A percentile compares a stretch with the other conserved stretches of the same genome.
Evolutionary conservation across 306 rosid species (phyloP).

Genomic region (Glycine latifolia): DNA sequence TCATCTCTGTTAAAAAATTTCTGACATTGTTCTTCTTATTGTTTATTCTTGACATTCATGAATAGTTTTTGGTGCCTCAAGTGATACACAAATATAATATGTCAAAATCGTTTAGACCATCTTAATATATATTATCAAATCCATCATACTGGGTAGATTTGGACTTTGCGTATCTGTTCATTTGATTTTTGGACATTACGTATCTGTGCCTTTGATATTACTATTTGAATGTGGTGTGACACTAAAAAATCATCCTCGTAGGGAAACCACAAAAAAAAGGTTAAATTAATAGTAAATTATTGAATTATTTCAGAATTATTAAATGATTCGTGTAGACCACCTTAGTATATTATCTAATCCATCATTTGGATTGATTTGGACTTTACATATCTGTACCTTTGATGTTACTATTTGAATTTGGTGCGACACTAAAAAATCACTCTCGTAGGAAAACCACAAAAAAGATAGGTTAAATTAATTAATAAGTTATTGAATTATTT

Average conservation of each 20-base stretch:
- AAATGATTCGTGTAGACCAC: not conserved
- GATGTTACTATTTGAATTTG: not conserved
- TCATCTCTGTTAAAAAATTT: no score
- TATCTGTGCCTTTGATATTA: not conserved
- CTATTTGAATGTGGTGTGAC: constrained; percentile 4
- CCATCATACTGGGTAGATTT: not conserved
- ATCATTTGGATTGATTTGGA: constrained; percentile 24
- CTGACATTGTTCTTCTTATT: no score
- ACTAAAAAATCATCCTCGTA: not conserved
- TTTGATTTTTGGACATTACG: not conserved
- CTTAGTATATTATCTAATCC: not conserved
- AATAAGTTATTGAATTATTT: not conserved
- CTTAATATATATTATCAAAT: not conserved
- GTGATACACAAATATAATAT: not conserved
- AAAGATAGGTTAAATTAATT: not conserved
- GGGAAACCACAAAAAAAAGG: constrained; percentile 8
- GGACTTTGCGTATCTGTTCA: not conserved
- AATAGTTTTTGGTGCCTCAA: not conserved
- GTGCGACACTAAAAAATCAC: not conserved
- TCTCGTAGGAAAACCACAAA: not conserved
- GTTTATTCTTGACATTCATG: not conserved
- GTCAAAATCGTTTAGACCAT: not conserved
- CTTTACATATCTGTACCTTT: not conserved
- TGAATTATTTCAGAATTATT: not conserved
- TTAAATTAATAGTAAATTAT: not conserved